These are phyloP conservation scores for Marchantia polymorpha DNA, from an alignment of 225 moss, liverwort and hornwort species.

Conservation along the genomic window DNA sequence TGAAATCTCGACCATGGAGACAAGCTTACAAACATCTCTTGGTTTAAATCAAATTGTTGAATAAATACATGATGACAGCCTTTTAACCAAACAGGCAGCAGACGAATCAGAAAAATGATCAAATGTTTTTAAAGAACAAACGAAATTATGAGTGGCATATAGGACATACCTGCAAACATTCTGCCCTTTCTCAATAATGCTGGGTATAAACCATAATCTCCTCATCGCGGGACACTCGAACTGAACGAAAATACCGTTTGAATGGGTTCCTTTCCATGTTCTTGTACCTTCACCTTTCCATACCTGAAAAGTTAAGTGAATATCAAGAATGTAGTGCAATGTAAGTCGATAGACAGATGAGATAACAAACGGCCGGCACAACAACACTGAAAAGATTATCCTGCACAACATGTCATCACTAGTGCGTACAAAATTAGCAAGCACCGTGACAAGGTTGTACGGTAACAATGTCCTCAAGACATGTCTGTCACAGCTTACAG, in stretches of 20 bases:
- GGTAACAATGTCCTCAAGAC: too few species aligned
- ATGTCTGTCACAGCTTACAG: too few species aligned
- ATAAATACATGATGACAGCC: not conserved
- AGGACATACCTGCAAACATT: conserved; percentile 59
- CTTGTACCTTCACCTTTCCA: conserved; percentile 94
- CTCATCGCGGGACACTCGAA: conserved; percentile 64
- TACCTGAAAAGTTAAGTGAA: conserved; percentile 40
- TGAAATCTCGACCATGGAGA: not conserved
- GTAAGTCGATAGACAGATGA: not conserved
- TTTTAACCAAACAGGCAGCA: not conserved
- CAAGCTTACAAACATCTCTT: not conserved
- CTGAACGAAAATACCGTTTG: conserved; percentile 86
- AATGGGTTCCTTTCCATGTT: conserved; percentile 80
- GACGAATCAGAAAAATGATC: not conserved
- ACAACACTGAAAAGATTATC: not conserved
- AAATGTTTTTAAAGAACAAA: not conserved
- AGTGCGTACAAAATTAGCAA: not conserved
- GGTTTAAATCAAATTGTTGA: not conserved
- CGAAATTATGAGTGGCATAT: not conserved
- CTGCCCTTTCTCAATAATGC: conserved; percentile 67
- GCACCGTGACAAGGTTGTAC: not conserved
- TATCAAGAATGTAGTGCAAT: not conserved
- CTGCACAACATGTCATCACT: not conserved
- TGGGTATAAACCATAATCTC: conserved; percentile 87
- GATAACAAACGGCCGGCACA: not conserved